Conservation (phyloP, 768 basidiomycete species). For the Leccinum sublutescens region DNA sequence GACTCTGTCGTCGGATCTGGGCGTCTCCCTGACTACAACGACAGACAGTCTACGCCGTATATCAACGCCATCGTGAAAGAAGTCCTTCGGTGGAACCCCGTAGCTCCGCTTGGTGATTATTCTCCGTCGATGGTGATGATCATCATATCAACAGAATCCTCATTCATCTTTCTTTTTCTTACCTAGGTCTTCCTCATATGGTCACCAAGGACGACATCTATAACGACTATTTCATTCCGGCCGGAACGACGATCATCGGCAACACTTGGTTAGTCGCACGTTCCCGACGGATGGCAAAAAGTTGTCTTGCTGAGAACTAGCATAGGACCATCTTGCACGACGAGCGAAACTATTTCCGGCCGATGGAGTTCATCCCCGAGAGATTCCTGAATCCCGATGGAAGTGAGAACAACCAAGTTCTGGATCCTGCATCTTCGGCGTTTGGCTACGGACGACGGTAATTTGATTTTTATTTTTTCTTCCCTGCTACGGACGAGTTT, state of each 20-base stretch:
- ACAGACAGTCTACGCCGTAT: slow-evolving; percentile 27
- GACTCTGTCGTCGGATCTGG: slow-evolving; percentile 27
- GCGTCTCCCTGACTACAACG: slow-evolving; percentile 32
- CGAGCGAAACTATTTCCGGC: slow-evolving; percentile 33
- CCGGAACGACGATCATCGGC: slow-evolving; percentile 50
- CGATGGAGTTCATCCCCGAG: slow-evolving; percentile 37
- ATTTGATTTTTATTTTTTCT: background rate
- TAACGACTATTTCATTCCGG: slow-evolving; percentile 33
- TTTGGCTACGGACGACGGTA: slow-evolving; percentile 40
- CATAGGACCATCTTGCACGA: slow-evolving; percentile 41
- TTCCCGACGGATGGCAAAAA: background rate
- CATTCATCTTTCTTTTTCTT: background rate
- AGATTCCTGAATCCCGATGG: slow-evolving; percentile 40
- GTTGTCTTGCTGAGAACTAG: slow-evolving; percentile 4
- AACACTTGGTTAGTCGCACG: slow-evolving; percentile 48
- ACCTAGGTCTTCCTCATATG: slow-evolving; percentile 31
- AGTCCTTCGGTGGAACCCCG: slow-evolving; percentile 33
- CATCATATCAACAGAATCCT: slow-evolving; percentile 8
- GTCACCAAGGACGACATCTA: slow-evolving; percentile 33
- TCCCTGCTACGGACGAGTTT: background rate
- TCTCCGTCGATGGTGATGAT: slow-evolving; percentile 7
- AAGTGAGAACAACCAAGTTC: slow-evolving; percentile 30
- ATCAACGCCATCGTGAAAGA: slow-evolving; percentile 31
- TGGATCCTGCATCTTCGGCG: slow-evolving; percentile 30
- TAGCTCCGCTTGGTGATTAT: slow-evolving; percentile 33